These are phyloP conservation scores for Wickerhamomyces bovis DNA, from an alignment of 805 yeast species.

Conservation along the genomic window DNA sequence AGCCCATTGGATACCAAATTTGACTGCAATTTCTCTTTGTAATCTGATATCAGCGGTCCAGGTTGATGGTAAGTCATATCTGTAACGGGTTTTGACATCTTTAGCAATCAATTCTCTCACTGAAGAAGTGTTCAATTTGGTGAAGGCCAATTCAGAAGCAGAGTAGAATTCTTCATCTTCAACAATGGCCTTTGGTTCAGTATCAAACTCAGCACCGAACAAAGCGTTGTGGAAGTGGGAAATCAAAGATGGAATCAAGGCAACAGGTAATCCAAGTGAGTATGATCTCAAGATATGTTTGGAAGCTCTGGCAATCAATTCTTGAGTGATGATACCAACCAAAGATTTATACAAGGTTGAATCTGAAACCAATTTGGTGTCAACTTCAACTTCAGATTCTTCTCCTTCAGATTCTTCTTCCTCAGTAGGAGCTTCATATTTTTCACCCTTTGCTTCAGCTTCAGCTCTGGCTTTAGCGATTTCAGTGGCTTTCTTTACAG, in stretches of 20 bases:
- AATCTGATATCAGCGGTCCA: constrained; percentile 46
- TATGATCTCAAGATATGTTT: constrained; percentile 64
- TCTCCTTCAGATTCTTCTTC: constrained; percentile 14
- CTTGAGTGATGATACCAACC: constrained; percentile 29
- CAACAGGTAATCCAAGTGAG: constrained; percentile 41
- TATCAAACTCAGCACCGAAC: constrained; percentile 45
- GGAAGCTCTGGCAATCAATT: constrained; percentile 72
- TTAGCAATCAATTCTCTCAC: constrained; percentile 39
- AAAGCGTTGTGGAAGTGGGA: constrained; percentile 69
- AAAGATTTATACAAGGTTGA: constrained; percentile 13
- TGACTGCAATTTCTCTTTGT: constrained; percentile 65
- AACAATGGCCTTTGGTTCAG: constrained; percentile 33
- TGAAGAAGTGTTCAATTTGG: constrained; percentile 38
- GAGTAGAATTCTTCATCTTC: constrained; percentile 42
- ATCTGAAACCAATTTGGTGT: constrained; percentile 3
- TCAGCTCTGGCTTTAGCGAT: constrained; percentile 20
- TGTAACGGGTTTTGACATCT: constrained; percentile 58
- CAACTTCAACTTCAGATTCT: constrained; percentile 15
- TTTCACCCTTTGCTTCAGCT: constrained; percentile 22
- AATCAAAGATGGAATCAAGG: constrained; percentile 53
- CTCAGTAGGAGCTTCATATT: constrained; percentile 11
- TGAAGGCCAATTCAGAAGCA: constrained; percentile 33
- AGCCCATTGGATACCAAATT: constrained; percentile 85
- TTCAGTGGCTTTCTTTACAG: constrained; percentile 9
- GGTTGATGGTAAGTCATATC: constrained; percentile 45